phyloP scores from a whole-genome alignment of 1,139 yeast species.

The Taphrina deformans region DNA sequence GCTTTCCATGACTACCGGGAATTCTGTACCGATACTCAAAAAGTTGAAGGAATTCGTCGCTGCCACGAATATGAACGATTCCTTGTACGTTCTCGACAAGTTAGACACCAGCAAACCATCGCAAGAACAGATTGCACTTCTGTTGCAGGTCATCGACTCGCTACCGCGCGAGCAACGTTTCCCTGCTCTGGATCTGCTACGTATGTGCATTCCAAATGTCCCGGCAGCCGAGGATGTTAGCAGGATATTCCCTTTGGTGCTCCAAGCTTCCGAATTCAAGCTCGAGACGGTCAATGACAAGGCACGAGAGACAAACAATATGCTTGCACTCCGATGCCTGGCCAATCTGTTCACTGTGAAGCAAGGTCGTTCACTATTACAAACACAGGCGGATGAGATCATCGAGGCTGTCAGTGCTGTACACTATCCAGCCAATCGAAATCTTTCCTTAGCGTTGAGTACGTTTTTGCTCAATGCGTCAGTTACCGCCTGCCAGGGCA shows the following conservation, averaged over 20 bases:
- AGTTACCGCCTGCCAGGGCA: slow-evolving; percentile 43
- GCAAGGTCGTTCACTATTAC: not conserved
- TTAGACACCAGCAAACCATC: not conserved
- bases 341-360: slow-evolving; percentile 37
- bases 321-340: slow-evolving; percentile 40
- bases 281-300: not conserved
- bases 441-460: slow-evolving; percentile 51
- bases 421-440: slow-evolving; percentile 7
- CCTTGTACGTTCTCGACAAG: not conserved
- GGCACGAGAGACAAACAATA: slow-evolving; percentile 26
- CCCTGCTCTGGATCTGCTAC: slow-evolving; percentile 59
- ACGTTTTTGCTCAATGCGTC: slow-evolving; percentile 58
- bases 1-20: slow-evolving; percentile 41
- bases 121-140: not conserved
- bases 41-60: slow-evolving; percentile 4
- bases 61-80: not conserved
- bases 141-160: not conserved
- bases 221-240: slow-evolving; percentile 41
- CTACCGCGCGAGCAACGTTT: slow-evolving; percentile 54
- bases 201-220: slow-evolving; percentile 52
- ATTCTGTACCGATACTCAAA: slow-evolving; percentile 4
- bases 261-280: slow-evolving; percentile 7
- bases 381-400: not conserved
- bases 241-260: not conserved
- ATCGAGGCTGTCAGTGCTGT: slow-evolving; percentile 10